These are phyloP conservation scores for Fusarium nisikadoi DNA, from an alignment of 2,329 filamentous ascomycete species.

Conservation along the genomic window DNA sequence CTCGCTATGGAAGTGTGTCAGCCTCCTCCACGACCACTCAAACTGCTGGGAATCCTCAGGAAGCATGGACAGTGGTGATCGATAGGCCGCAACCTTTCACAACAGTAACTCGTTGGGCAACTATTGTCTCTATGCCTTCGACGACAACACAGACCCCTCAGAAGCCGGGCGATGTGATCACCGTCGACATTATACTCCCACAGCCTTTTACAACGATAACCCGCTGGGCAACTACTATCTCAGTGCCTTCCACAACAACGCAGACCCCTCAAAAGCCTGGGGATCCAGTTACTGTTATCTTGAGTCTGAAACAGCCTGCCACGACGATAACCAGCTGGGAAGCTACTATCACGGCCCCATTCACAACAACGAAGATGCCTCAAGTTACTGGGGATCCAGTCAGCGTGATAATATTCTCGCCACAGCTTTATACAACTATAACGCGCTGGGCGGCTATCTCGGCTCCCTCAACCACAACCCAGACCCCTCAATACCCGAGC, in stretches of 20 bases:
- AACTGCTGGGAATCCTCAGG: neutral
- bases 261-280: neutral
- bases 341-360: neutral
- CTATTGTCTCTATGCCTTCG: neutral
- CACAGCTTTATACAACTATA: too few relatives aligned
- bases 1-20: slow-evolving; percentile 1
- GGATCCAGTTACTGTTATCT: neutral
- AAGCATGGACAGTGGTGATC: neutral
- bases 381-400: neutral
- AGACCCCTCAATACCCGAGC: neutral
- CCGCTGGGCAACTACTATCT: neutral
- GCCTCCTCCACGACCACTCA: neutral
- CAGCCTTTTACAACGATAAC: neutral
- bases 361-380: neutral
- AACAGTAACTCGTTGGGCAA: neutral
- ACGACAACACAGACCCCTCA: neutral
- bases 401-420: too few relatives aligned
- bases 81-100: neutral
- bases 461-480: neutral
- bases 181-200: too few relatives aligned
- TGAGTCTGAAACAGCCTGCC: neutral
- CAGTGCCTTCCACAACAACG: neutral
- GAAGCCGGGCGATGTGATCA: neutral
- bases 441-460: neutral
- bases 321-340: neutral